These are phyloP conservation scores for Diutina ranongensis DNA, from an alignment of 1,139 yeast species.

Conservation along the genomic window DNA sequence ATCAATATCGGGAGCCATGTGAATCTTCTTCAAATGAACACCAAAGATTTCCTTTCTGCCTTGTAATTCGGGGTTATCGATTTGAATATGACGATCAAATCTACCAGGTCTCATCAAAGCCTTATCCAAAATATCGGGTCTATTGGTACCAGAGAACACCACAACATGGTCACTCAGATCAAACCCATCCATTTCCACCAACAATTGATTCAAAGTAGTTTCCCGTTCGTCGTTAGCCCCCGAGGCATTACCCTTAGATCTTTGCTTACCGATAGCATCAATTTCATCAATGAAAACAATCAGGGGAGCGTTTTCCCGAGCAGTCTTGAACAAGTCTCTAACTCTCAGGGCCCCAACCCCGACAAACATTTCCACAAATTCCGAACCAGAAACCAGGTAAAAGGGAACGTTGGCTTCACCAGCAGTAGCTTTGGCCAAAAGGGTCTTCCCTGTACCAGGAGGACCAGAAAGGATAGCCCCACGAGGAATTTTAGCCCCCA, in stretches of 20 bases:
- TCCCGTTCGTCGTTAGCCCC: conserved; percentile 76
- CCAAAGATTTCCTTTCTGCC: conserved; percentile 68
- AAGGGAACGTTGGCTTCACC: conserved; percentile 83
- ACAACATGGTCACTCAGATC: conserved; percentile 66
- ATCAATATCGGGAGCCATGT: conserved; percentile 38
- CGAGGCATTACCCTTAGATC: conserved; percentile 40
- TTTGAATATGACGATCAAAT: conserved; percentile 65
- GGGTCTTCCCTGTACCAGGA: conserved; percentile 81
- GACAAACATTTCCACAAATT: conserved; percentile 73
- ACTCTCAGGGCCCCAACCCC: conserved; percentile 81
- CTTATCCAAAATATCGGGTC: conserved; percentile 68
- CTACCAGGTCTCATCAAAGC: conserved; percentile 78
- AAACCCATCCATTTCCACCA: conserved; percentile 83
- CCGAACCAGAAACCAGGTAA: conserved; percentile 73
- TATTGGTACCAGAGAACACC: conserved; percentile 73
- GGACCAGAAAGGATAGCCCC: conserved; percentile 80
- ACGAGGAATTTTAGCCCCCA: conserved; percentile 77
- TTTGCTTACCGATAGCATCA: conserved; percentile 75
- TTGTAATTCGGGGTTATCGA: conserved; percentile 67
- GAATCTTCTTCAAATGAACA: conserved; percentile 53
- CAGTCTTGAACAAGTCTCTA: conserved; percentile 69
- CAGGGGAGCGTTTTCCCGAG: conserved; percentile 72
- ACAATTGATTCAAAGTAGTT: conserved; percentile 64
- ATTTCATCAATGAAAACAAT: conserved; percentile 75
- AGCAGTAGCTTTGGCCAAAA: conserved; percentile 73